Conservation (phyloP, 2,329 filamentous ascomycete genomes). For the Calonectria leucothoes region DNA sequence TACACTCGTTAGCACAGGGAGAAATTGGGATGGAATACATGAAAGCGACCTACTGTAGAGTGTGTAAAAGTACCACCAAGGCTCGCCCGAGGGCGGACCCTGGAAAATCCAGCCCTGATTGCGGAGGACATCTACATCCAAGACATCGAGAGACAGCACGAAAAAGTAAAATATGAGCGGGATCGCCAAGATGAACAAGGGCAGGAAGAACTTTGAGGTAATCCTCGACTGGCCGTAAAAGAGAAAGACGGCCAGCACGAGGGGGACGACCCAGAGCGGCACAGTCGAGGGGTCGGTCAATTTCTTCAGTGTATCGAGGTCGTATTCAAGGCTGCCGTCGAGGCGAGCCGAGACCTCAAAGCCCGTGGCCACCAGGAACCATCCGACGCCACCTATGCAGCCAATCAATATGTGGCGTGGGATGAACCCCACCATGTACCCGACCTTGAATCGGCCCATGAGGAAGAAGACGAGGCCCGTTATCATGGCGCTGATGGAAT, state of each 20-base stretch:
- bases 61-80: constrained; percentile 98
- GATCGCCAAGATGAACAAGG: constrained; percentile 85
- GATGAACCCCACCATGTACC: constrained; percentile 96
- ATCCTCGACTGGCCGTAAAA: constrained; percentile 81
- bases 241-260: constrained; percentile 80
- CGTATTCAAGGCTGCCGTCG: constrained; percentile 86
- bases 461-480: constrained; percentile 93
- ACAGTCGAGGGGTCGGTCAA: constrained; percentile 81
- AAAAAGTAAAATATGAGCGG: constrained; percentile 83
- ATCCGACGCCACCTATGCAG: constrained; percentile 96
- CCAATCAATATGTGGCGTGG: constrained; percentile 96
- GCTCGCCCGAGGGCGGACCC: constrained; percentile 83
- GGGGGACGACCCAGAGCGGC: constrained; percentile 84
- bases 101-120: constrained; percentile 90
- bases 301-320: constrained; percentile 79
- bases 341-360: constrained; percentile 93
- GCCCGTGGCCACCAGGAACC: constrained; percentile 91
- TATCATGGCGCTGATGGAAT: constrained; percentile 88
- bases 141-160: constrained; percentile 74
- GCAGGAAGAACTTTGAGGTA: constrained; percentile 86
- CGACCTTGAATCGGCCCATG: constrained; percentile 88
- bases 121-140: constrained; percentile 76
- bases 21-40: neutral
- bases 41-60: constrained; percentile 78
- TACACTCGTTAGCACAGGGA: constrained; percentile 28